These are phyloP conservation scores for Stenocarpella maydis DNA, from an alignment of 2,329 filamentous ascomycete genomes.

Conservation along the genomic window DNA sequence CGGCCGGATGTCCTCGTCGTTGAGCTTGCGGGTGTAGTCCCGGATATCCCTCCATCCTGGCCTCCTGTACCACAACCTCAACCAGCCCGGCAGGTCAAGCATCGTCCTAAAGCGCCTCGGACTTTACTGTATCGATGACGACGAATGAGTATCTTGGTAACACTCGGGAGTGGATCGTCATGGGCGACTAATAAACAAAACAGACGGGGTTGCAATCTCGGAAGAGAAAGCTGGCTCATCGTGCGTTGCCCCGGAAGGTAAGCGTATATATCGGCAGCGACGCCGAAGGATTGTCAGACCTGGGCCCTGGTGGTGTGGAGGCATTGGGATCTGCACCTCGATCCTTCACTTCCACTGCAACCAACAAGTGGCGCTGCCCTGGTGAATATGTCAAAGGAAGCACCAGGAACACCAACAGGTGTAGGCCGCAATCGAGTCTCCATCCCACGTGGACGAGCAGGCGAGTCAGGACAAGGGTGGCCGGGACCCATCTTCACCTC, in stretches of 20 bases:
- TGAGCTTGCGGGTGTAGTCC: constrained; percentile 52
- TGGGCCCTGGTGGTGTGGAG: constrained; percentile 22
- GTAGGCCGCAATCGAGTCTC: not conserved
- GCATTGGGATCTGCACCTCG: constrained; percentile 14
- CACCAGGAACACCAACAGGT: constrained; percentile 7
- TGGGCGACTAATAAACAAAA: constrained; percentile 18
- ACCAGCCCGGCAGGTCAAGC: constrained; percentile 42
- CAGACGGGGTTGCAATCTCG: not conserved
- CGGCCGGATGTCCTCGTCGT: constrained; percentile 35
- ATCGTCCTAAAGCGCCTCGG: constrained; percentile 37
- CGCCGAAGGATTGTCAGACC: constrained; percentile 4
- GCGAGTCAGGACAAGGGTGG: constrained; percentile 19
- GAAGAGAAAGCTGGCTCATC: not conserved
- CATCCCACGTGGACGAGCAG: constrained; percentile 25
- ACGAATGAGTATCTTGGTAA: not conserved
- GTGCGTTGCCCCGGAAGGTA: constrained; percentile 9
- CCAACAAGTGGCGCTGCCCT: constrained; percentile 15
- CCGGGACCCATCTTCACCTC: constrained; percentile 15
- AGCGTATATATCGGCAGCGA: constrained; percentile 23
- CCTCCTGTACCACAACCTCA: constrained; percentile 55
- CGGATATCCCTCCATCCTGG: constrained; percentile 58
- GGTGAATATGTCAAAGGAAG: not conserved
- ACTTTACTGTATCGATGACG: not conserved
- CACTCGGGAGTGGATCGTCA: constrained; percentile 1
- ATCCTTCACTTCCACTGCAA: constrained; percentile 16